Conservation (phyloP, 2,329 filamentous ascomycete species). For the Fusarium liriodendri region DNA sequence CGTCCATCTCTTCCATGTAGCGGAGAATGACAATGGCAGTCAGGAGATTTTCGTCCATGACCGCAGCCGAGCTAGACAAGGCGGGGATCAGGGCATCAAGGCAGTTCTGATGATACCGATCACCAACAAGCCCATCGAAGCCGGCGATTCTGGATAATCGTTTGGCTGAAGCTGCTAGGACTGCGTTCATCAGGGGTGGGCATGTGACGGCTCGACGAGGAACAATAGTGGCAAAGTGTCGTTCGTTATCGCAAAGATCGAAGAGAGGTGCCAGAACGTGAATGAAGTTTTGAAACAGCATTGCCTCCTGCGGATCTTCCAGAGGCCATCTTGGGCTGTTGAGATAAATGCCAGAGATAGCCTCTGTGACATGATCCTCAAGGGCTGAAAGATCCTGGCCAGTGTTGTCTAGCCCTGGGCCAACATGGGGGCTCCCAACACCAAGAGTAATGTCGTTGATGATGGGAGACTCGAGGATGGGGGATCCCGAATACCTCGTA, state of each 20-base stretch:
- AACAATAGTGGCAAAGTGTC: constrained; percentile 45
- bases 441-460: constrained; percentile 10
- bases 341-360: constrained; percentile 39
- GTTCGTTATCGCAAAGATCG: constrained; percentile 44
- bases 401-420: constrained; percentile 20
- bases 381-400: constrained; percentile 12
- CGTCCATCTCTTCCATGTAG: constrained; percentile 45
- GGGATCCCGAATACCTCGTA: constrained; percentile 11
- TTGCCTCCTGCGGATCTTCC: constrained; percentile 41
- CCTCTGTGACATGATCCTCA: constrained; percentile 26
- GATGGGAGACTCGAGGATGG: constrained; percentile 12
- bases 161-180: constrained; percentile 45
- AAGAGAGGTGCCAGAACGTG: constrained; percentile 43
- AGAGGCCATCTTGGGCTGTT: constrained; percentile 37
- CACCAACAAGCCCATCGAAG: constrained; percentile 39
- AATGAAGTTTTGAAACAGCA: constrained; percentile 44
- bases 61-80: constrained; percentile 38
- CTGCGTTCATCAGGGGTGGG: constrained; percentile 44
- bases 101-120: constrained; percentile 44
- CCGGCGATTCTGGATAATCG: constrained; percentile 35
- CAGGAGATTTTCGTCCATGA: constrained; percentile 46
- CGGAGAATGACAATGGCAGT: constrained; percentile 47
- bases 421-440: constrained; percentile 8
- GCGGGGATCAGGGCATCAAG: constrained; percentile 44
- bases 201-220: constrained; percentile 42